Evolutionary conservation across 2,329 filamentous ascomycete genomes (phyloP), one percentile per base, ranked within the genome.

Genomic region (Atkinsonella texensis): DNA sequence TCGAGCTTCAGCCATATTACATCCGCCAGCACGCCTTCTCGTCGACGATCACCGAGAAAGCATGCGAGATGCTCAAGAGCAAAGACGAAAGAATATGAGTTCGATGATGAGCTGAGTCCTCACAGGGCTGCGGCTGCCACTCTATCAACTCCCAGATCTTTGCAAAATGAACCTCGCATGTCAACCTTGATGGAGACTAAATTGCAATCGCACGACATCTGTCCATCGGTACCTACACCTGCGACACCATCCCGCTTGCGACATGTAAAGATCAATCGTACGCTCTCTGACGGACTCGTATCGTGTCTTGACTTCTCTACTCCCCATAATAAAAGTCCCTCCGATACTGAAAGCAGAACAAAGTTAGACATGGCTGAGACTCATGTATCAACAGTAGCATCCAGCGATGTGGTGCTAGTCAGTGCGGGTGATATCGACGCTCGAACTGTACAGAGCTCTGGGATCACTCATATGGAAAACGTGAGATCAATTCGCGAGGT

Each of bases 61-160:
- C 48, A 54, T 32, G 23, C 50, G 0, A 51, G 43, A 39, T 42
- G 28, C 11, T 38, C n/a, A 18, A 48, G 18, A 20, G 12, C 13
- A 6, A 44, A 44, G 7, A 41, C 3, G 12, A 11, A 17, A 18
- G 23, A 13, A 18, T 39, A 46, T 18, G 47, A 46, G 28, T 52
- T 54, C 10, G 58, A 59, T 7, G 52, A 55, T 41, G 56, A 57
- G 28, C 44, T 54, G 8, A 53, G 46, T 18, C 50, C 48, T n/a
- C 48, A 39, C 17, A 48, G 48, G 28, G 43, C 48, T 38, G 54
- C 52, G 17, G 59, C 61, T 15, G 59, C 57, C 35, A 60, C 56
- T 20, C 55, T 63, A 2, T 60, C 58, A 15, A 61, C 60, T 3
- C 63, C 61, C 6, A 55, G 65, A 11, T 67, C 65, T 4, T 54